A percentile compares a stretch with the other conserved stretches of the same genome.
Evolutionary conservation across 257 asterid genomes (phyloP).

Genomic region (Misopates orontium): DNA sequence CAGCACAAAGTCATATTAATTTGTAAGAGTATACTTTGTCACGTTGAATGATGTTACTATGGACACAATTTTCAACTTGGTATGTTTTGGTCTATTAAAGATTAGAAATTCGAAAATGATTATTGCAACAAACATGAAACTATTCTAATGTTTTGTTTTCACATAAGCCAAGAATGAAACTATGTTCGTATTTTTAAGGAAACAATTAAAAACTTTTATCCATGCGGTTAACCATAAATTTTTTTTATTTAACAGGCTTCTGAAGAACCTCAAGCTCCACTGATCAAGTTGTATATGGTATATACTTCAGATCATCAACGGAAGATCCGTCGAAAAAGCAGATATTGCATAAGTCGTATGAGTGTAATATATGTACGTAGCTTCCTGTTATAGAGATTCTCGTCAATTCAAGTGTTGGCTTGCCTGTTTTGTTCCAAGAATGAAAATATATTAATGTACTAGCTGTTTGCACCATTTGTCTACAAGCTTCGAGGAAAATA

Average conservation of each 20-base stretch:
- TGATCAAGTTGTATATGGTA: slow-evolving; percentile 18
- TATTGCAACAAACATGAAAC: too few relatives aligned
- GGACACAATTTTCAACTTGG: too few relatives aligned
- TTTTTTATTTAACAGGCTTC: slow-evolving; percentile 43
- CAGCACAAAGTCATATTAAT: background rate
- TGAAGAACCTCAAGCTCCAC: slow-evolving; percentile 67
- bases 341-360: too few relatives aligned
- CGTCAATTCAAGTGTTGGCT: slow-evolving; percentile 10
- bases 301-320: background rate
- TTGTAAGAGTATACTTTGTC: too few relatives aligned
- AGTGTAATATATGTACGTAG: slow-evolving; percentile 10
- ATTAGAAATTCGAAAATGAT: too few relatives aligned
- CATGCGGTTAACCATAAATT: background rate
- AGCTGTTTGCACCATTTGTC: background rate
- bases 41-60: too few relatives aligned
- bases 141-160: too few relatives aligned
- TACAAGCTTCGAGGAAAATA: slow-evolving; percentile 23
- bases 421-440: background rate
- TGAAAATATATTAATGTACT: background rate
- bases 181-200: too few relatives aligned
- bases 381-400: slow-evolving; percentile 13
- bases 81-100: too few relatives aligned
- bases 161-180: too few relatives aligned
- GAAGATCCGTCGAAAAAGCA: background rate
- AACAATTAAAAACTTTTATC: background rate